These are phyloP conservation scores for Amanita jacksonii DNA, from an alignment of 768 basidiomycete genomes.

Conservation along the genomic window DNA sequence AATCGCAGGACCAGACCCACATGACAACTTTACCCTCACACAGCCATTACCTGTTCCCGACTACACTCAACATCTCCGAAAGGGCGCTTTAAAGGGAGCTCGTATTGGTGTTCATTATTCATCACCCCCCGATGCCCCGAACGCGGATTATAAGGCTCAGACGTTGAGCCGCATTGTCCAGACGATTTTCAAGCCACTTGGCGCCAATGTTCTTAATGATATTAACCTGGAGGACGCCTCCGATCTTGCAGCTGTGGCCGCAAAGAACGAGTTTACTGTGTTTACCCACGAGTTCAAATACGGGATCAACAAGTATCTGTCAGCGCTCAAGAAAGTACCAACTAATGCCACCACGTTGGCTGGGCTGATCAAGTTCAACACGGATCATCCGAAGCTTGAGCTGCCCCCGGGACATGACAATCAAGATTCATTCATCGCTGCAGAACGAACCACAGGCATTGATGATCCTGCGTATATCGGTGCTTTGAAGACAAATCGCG, in stretches of 20 bases:
- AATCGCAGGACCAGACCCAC: conserved; percentile 45
- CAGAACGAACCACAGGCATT: conserved; percentile 33
- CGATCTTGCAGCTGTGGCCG: conserved; percentile 46
- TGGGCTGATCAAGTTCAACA: conserved; percentile 50
- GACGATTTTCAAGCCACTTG: conserved; percentile 25
- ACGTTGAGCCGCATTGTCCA: conserved; percentile 30
- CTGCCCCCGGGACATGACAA: no score
- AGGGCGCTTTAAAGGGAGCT: conserved; percentile 37
- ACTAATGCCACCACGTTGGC: conserved; percentile 45
- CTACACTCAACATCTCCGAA: conserved; percentile 42
- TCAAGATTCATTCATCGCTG: no score
- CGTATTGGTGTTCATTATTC: conserved; percentile 45
- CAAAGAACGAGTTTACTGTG: conserved; percentile 48
- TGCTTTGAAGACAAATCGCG: conserved; percentile 34
- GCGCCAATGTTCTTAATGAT: conserved; percentile 35
- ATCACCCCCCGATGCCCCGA: conserved; percentile 25
- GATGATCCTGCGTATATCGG: conserved; percentile 32
- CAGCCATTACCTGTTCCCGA: conserved; percentile 46
- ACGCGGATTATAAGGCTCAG: conserved; percentile 12
- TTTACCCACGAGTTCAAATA: conserved; percentile 47
- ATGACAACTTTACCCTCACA: conserved; percentile 43
- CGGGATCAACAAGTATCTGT: conserved; percentile 18
- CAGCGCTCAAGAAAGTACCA: conserved; percentile 27
- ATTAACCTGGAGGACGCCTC: conserved; percentile 49
- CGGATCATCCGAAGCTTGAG: conserved; percentile 33